phyloP scores from a whole-genome alignment of 805 yeast genomes.

The Candida maltosa region DNA sequence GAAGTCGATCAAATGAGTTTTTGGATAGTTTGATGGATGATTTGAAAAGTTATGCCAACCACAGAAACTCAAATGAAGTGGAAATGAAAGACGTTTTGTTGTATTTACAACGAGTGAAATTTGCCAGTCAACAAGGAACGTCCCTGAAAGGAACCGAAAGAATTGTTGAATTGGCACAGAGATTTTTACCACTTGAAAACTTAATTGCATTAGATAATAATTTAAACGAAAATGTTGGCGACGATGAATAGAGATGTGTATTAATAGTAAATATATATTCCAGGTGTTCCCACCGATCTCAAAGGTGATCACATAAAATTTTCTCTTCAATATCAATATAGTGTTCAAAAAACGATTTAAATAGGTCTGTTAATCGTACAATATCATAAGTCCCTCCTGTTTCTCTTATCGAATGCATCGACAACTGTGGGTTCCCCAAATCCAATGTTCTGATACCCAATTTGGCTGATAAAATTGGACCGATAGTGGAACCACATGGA shows the following conservation, averaged over 20 bases:
- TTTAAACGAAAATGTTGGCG: constrained; percentile 3
- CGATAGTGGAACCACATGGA: constrained; percentile 95
- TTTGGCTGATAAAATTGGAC: constrained; percentile 86
- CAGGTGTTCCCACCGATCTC: too few species aligned
- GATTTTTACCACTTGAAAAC: constrained; percentile 33
- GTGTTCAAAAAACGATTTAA: constrained; percentile 54
- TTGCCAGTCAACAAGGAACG: constrained; percentile 12
- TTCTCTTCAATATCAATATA: constrained; percentile 25
- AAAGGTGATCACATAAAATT: constrained; percentile 20
- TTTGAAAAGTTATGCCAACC: constrained; percentile 33
- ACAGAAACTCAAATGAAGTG: constrained; percentile 23
- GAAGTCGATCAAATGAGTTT: constrained; percentile 28
- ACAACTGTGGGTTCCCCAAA: constrained; percentile 85
- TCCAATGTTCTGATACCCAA: constrained; percentile 86
- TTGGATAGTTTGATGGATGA: constrained; percentile 27
- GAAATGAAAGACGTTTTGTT: constrained; percentile 33
- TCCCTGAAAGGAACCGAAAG: constrained; percentile 15
- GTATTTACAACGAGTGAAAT: constrained; percentile 27
- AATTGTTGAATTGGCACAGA: constrained; percentile 30
- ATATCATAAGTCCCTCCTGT: constrained; percentile 83
- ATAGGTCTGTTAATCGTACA: constrained; percentile 56
- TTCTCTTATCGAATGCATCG: constrained; percentile 93
- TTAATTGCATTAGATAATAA: constrained; percentile 21
- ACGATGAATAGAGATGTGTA: constrained; percentile 1
- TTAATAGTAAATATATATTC: too few species aligned